Base-by-base conservation (phyloP, 2,329 filamentous ascomycete species). In the Colletotrichum gigasporum region DNA sequence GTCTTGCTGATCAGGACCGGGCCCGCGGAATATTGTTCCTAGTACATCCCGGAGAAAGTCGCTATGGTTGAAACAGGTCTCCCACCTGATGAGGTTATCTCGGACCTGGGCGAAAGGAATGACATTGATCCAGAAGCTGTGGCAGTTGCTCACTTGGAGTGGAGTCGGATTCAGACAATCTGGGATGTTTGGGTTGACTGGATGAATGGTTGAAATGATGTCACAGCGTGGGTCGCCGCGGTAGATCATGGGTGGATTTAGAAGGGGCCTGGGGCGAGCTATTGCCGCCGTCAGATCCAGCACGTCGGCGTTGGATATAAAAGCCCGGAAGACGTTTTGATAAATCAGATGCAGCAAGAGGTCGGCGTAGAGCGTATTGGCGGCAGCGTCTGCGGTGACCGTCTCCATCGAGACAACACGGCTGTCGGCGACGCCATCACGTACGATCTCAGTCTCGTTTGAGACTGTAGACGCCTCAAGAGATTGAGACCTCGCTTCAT, bases 171-270 rank as follows among this genome's bases (percentile, higher is more conserved):
- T 4, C 11, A 67, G 55, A n/a, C 30, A 59, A n/a, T 8, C 5
- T 1, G 64, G 64, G 9, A 67, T 67, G 4, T 64, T 47, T 7
- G 60, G 60, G 18, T 67, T 56, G 8, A 67, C 12, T n/a, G 62
- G 62, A 5, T 41, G 54, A 41, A 59, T 26, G 48, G 11, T 30
- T n/a, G n/a, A n/a, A n/a, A n/a, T n/a, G n/a, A n/a, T n/a, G n/a
- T n/a, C n/a, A n/a, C n/a, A n/a, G n/a, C n/a, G n/a, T 18, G 61
- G 51, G 34, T 59, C 48, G 7, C 52, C 59, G 24, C 50, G 48
- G 50, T 64, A 63, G 5, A 22, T 16, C 16, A 47, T n/a, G n/a
- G n/a, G n/a, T n/a, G n/a, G n/a, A n/a, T n/a, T n/a, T n/a, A n/a
- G n/a, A n/a, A n/a, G n/a, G n/a, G 24, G 16, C 14, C 18, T 14